Base-by-base conservation (phyloP, 2,329 filamentous ascomycete species). In the Fusarium sp. region DNA sequence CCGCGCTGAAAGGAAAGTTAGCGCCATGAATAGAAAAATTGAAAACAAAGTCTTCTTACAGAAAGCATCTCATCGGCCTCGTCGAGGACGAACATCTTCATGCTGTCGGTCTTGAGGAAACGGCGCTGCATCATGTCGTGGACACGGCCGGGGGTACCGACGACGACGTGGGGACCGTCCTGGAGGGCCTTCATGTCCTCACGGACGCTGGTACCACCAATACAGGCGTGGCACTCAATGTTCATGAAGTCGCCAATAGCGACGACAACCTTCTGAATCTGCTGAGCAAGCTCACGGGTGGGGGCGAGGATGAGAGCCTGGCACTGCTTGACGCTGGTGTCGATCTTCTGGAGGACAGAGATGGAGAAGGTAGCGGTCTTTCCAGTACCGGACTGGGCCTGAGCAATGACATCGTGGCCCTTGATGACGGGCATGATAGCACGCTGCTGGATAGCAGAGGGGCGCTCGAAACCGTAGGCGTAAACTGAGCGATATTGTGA, bases 381-480 rank as follows among this genome's bases (percentile, higher is more conserved):
- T 86, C 96, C 96, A 82, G 96, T 99, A 89, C 96, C 96, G 77
- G 96, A 99, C 89, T 99, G 96, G 79, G 96, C 96, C 89, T 99
- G 96, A 74, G 97, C 96, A 83, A 99, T 99, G 80, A 99, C 96
- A 90, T 99, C 96, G 88, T 95, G 94, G 78, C 94, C 94, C 90
- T 98, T 98, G 89, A 99, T 98, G 81, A 99, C 96, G 80, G 96
- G 97, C 92, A 98, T 97, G 85, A 99, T 99, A 78, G 96, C 96
- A 81, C 97, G 95, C 91, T 97, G 94, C 92, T 99, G 96, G 78
- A 99, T 99, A 83, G 96, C 95, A 86, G 96, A 99, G 72, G 96
- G 96, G 77, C 96, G 94, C 90, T 99, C 96, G 88, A 99, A 99
- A 92, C 96, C 96, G 84, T 99, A 99, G 82, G 96, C 96, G 84